A percentile compares a stretch with the other conserved stretches of the same genome.
Evolutionary conservation across 306 rosid species (phyloP).

Genomic region (Crotalaria pallida): DNA sequence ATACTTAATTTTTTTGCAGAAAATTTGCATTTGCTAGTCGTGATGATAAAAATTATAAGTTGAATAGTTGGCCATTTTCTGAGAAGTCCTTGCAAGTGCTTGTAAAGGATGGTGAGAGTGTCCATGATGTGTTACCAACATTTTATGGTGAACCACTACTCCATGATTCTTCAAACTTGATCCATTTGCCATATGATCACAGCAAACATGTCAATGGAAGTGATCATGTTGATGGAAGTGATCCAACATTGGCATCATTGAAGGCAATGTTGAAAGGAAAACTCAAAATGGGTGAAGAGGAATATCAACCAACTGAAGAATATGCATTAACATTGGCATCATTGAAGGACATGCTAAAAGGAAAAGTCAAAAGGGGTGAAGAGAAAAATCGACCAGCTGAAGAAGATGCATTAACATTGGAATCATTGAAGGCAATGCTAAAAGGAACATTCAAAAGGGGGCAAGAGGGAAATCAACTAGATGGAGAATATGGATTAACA

Average conservation of each 20-base stretch:
- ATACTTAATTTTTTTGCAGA: conserved; percentile 30
- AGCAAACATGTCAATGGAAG: background rate
- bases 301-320: background rate
- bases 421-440: no score
- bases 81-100: conserved; percentile 46
- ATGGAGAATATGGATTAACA: no score
- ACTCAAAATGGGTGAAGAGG: conserved; percentile 32
- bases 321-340: no score
- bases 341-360: no score
- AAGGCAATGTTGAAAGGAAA: conserved; percentile 18
- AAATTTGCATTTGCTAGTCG: conserved; percentile 49
- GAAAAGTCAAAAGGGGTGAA: no score
- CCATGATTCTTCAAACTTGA: conserved; percentile 17
- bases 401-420: no score
- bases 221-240: no score
- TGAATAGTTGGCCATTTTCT: conserved; percentile 52
- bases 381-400: no score
- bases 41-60: conserved; percentile 26
- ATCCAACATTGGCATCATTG: no score
- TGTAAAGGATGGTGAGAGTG: conserved; percentile 35
- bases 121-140: conserved; percentile 52
- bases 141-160: conserved; percentile 21
- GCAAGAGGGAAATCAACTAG: no score
- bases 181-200: conserved; percentile 15
- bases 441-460: no score